Base-by-base conservation (phyloP, 2,329 filamentous ascomycete genomes). In the Fusarium sublunatum region DNA sequence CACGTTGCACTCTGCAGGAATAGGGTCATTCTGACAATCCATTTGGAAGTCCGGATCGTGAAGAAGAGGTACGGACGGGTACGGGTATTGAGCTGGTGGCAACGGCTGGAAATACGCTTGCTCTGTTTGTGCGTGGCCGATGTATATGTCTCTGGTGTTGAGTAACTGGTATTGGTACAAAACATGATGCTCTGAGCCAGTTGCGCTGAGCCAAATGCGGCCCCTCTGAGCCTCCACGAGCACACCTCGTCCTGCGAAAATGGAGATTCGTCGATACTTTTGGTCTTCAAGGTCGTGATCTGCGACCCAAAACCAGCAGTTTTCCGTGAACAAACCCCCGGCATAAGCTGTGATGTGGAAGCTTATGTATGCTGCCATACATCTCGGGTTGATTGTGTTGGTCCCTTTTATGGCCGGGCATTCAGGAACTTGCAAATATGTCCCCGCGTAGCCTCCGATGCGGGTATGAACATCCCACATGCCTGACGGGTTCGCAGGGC, bases 381-480 rank as follows among this genome's bases (percentile, higher is more conserved):
- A 81, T 49, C 74, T 70, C 15, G 68, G 39, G 50, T 65, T 72
- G 70, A 70, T 48, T 3, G 51, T 34, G 8, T 69, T 61, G 7
- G 61, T 51, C 6, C 80, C 72, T 42, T 78, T 73, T 11, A 63
- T 47, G 74, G 89, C 91, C 57, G 82, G 77, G 74, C 91, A 95
- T 51, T 86, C 85, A 56, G 86, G 82, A 11, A 86, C 83, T 72
- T 91, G 87, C 7, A 92, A 82, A 36, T 88, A 79, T 13, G 90
- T 91, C 32, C 90, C 90, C 2, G 87, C 85, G 47, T 86, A 87
- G 4, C 91, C 91, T 62, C 90, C 91, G 46, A 93, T 83, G 64
- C 91, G 88, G 71, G 90, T 86, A 75, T 94, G 91, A 10, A 90
- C 85, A 71, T 93, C 91, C 91, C 91, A 94, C 75, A 90, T 82